These are phyloP conservation scores for Achlya hypogyna DNA, from an alignment of 352 stramenopile genomes.

Conservation along the genomic window DNA sequence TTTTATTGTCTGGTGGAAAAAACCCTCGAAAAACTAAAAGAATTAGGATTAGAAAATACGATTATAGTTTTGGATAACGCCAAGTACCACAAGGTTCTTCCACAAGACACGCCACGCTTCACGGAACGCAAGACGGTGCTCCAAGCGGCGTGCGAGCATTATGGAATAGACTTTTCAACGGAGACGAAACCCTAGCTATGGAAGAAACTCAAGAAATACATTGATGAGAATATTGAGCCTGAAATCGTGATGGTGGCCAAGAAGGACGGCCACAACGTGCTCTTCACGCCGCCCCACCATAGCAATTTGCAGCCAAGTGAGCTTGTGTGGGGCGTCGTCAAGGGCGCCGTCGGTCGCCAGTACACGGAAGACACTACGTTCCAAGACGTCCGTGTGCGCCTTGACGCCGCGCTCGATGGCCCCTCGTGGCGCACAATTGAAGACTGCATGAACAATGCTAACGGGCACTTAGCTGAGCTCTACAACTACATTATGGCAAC, in stretches of 20 bases:
- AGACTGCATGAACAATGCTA: too few species aligned
- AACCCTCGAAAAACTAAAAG: not conserved
- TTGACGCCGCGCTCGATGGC: not conserved
- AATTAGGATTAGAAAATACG: not conserved
- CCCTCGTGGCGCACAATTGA: too few species aligned
- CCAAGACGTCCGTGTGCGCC: not conserved
- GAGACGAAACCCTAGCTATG: not conserved
- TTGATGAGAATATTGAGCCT: not conserved
- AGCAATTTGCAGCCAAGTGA: not conserved
- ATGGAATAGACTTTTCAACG: not conserved
- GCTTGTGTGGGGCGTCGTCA: constrained; percentile 3
- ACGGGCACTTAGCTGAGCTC: too few species aligned
- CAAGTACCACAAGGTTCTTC: not conserved
- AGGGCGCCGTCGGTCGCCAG: not conserved
- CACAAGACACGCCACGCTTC: not conserved
- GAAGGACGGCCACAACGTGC: not conserved
- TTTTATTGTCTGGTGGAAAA: not conserved
- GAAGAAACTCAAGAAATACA: constrained; percentile 3
- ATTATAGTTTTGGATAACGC: not conserved
- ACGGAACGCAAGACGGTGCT: not conserved
- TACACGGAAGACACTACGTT: not conserved
- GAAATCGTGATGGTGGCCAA: not conserved
- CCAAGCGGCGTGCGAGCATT: not conserved
- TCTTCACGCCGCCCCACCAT: constrained; percentile 1
- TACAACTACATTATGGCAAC: too few species aligned